Evolutionary conservation across 768 basidiomycete species (phyloP).

Genomic region (Amyloporia xantha): DNA sequence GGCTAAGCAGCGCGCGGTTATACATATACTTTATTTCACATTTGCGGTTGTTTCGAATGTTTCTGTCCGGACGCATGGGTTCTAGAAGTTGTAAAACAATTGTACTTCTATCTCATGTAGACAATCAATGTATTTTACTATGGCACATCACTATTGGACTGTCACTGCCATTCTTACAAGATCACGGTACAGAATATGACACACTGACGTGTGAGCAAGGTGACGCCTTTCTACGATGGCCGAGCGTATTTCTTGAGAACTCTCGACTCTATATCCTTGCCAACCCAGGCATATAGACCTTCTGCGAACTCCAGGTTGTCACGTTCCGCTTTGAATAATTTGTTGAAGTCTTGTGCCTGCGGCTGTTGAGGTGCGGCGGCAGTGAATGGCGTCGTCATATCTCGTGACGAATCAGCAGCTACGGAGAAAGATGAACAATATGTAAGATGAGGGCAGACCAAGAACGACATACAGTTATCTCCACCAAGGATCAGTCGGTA

Average conservation of each 20-base stretch:
- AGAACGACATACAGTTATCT: conserved; percentile 65
- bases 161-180: too few species aligned
- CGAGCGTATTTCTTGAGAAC: conserved; percentile 69
- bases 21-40: background rate
- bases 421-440: background rate
- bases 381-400: conserved; percentile 68
- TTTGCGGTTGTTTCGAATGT: background rate
- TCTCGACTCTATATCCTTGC: conserved; percentile 71
- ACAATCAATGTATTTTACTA: background rate
- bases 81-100: conserved; percentile 2
- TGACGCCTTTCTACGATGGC: background rate
- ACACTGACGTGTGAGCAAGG: too few species aligned
- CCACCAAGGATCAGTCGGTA: conserved; percentile 90
- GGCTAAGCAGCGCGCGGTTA: background rate
- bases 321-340: conserved; percentile 84
- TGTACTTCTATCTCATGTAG: conserved; percentile 10
- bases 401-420: conserved; percentile 74
- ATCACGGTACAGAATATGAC: too few species aligned
- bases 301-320: conserved; percentile 93
- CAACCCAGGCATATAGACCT: conserved; percentile 79
- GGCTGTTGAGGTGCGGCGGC: conserved; percentile 36
- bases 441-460: background rate
- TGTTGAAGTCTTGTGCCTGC: conserved; percentile 78
- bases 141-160: background rate
- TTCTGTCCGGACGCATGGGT: background rate